Base-by-base conservation (phyloP, 179 eudicot species). In the Corrigiola litoralis region DNA sequence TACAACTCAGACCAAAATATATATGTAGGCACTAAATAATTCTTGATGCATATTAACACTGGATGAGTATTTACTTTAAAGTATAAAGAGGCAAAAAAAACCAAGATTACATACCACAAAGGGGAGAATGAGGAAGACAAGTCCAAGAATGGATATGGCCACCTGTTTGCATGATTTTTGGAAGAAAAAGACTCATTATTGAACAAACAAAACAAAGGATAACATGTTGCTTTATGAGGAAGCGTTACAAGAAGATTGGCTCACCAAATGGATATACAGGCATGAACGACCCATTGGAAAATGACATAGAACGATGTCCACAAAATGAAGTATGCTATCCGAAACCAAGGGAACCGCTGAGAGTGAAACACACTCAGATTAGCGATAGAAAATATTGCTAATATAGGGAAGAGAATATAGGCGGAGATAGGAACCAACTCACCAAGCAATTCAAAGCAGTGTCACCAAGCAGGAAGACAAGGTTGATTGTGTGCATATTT, bases 71-170 rank as follows among this genome's bases (percentile, higher is more conserved):
- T 38, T 12, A 40, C 12, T 29, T 20, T 13, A 6, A 61, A 41
- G 48, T 4, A 52, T 23, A 13, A 5, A 20, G 41, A 23, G 52
- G 17, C 27, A 20, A 4, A 16, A 66, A 51, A 17, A 67, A 10
- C n/a, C 7, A 34, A 18, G 44, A 25, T 25, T 60, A 34, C 66
- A 31, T 78, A 92, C 96, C 98, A 92, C 68, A 90, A 56, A 11
- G 98, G 98, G 69, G 95, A 64, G 65, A 75, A 79, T 63, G 89
- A 58, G 56, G 87, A 77, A 63, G 95, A 85, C 74, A 92, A 72
- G 75, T 92, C 98, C 79, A 92, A 86, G 73, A 92, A 87, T 29
- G 96, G 98, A 77, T 92, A 92, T 7, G 98, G 96, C 98, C 98
- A 92, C 98, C 98, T 92, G 81, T 75, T 72, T 17, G 9, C 33